These are phyloP conservation scores for Aphanocladium album DNA, from an alignment of 2,329 filamentous ascomycete species.

Conservation along the genomic window DNA sequence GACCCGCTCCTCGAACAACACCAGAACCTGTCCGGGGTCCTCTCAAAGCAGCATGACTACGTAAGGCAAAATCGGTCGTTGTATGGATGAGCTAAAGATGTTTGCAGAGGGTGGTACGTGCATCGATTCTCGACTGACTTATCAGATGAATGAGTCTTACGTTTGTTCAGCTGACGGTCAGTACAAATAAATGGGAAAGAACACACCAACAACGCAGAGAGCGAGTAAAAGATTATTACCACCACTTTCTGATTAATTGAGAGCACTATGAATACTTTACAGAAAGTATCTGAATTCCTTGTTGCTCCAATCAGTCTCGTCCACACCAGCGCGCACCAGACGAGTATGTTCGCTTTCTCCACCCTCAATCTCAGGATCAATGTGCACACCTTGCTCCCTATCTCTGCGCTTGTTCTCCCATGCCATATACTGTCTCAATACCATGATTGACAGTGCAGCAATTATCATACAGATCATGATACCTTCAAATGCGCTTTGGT, in stretches of 20 bases:
- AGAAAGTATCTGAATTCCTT: not conserved
- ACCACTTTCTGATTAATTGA: not conserved
- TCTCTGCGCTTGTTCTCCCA: constrained; percentile 7
- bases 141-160: too few relatives aligned
- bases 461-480: constrained; percentile 54
- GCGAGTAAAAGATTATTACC: too few relatives aligned
- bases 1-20: too few relatives aligned
- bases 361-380: not conserved
- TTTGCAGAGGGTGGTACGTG: not conserved
- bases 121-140: not conserved
- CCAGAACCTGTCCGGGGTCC: too few relatives aligned
- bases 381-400: not conserved
- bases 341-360: not conserved
- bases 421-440: not conserved
- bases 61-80: not conserved
- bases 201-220: too few relatives aligned
- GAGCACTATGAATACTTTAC: not conserved
- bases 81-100: not conserved
- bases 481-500: constrained; percentile 54
- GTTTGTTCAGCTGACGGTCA: too few relatives aligned
- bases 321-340: not conserved
- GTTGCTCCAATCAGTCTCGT: constrained; percentile 2
- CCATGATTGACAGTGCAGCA: constrained; percentile 38
- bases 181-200: too few relatives aligned
- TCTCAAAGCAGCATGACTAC: not conserved